Evolutionary conservation across 495 filamentous ascomycete species (phyloP), one percentile per base, ranked within the genome.

Genomic region (Bryoglossum gracile): DNA sequence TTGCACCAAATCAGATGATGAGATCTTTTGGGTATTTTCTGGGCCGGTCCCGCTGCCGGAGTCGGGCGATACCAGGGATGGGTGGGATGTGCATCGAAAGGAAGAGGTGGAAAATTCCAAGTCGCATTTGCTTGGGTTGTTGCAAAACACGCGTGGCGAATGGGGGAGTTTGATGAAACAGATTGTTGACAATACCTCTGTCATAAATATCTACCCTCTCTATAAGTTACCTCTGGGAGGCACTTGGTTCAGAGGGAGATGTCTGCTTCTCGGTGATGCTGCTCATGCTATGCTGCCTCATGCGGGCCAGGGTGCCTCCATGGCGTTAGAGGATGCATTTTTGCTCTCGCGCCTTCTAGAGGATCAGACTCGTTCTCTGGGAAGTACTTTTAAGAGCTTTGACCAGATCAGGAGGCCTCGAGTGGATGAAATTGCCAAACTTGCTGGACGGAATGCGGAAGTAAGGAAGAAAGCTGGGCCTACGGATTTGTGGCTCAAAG

Each of bases 261-360:
- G 50, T 35, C 42, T 53, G 13, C 21, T 56, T n/a, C n/a, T 57
- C 14, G 54, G 54, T n/a, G 54, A 76, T 55, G 72, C 72, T 14
- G 72, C 71, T 4, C 71, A 76, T 57, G 67, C 72, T 0, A 56
- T 73, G 14, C 71, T 68, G 8, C 55, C 72, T 9, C 68, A 62
- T 8, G 70, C 69, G 0, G 68, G 71, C 4, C 69, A 74, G 48
- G 73, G 73, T 1, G 66, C 69, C 2, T 69, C 67, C 0, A 71
- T 74, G 55, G 70, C 69, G 4, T 51, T 76, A 8, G 71, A 76
- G 53, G 73, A 75, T 57, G 65, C 50, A 0, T 66, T 71, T 37
- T 52, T 65, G 0, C 61, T 73, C 13, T 50, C 61, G 0, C 38
- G 70, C 26, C 55, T 73, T 13, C 58, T 73, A n/a, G 6, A 37